A percentile compares a stretch with the other conserved stretches of the same genome.
These are phyloP conservation scores for Pisolithus thermaeus DNA, from an alignment of 1,284 basidiomycete genomes.

Conservation along the genomic window DNA sequence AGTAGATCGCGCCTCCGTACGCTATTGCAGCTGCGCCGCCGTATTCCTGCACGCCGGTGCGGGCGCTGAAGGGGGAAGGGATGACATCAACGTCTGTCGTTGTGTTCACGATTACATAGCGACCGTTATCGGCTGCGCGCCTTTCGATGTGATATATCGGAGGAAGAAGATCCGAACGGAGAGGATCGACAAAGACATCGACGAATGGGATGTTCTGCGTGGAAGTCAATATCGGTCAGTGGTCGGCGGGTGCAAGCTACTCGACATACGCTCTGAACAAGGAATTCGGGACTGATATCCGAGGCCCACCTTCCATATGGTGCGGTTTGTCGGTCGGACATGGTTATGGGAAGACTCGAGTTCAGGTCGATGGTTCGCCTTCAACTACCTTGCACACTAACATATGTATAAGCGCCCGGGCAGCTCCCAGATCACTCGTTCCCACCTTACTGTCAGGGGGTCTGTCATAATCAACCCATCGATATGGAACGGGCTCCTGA, in stretches of 20 bases:
- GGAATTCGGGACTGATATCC: slow-evolving; percentile 28
- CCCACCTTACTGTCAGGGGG: too few species aligned
- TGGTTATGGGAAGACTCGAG: too few species aligned
- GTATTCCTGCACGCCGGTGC: slow-evolving; percentile 35
- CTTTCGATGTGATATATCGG: slow-evolving; percentile 35
- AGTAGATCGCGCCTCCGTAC: slow-evolving; percentile 28
- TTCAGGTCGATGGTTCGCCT: too few species aligned
- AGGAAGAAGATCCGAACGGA: slow-evolving; percentile 9
- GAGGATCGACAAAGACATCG: slow-evolving; percentile 32
- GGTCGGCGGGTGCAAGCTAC: not conserved
- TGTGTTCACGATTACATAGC: slow-evolving; percentile 24
- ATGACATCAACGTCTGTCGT: slow-evolving; percentile 25
- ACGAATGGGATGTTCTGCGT: slow-evolving; percentile 22
- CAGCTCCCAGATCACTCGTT: too few species aligned
- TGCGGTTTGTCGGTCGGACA: slow-evolving; percentile 10
- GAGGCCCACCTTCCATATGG: slow-evolving; percentile 36
- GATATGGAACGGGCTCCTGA: too few species aligned
- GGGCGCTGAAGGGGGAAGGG: slow-evolving; percentile 29
- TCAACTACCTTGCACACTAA: too few species aligned
- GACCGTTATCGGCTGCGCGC: slow-evolving; percentile 34
- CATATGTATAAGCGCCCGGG: too few species aligned
- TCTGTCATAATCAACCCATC: too few species aligned
- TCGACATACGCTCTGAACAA: slow-evolving; percentile 13
- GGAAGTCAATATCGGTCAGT: not conserved
- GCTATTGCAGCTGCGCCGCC: slow-evolving; percentile 35